Evolutionary conservation across 177 flowering plant species (phyloP), one percentile per base, ranked within the genome.

Genomic region (Vitis hybrid): DNA sequence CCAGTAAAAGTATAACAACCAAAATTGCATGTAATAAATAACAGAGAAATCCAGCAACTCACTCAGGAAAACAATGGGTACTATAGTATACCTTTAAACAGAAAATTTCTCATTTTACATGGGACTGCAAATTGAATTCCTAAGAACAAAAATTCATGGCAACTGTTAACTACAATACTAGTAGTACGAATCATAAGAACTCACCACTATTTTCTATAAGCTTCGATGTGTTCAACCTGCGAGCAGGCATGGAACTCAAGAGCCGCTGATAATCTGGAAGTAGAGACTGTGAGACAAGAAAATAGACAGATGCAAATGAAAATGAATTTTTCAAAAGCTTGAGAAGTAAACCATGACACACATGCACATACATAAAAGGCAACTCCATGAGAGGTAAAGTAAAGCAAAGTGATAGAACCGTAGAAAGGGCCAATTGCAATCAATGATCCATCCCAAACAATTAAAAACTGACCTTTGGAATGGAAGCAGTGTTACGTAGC

Each of bases 221-320:
- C 84, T 91, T 95, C 71, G 92, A 90, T 66, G 96, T 72, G 79
- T 95, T 95, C 86, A 95, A 77, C 82, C 99, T 89, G 80, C 98
- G 94, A 77, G 97, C 79, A 73, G 99, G 96, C 84, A 73, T 85
- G 71, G 97, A 91, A 79, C 96, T 90, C 83, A 95, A 82, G 34
- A 95, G 97, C 73, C 96, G 92, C 82, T 91, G 98, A 76, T 95
- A 95, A 88, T 95, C 98, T 86, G 95, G 98, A 90, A 95, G 98
- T 68, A 95, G 85, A 82, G 99, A 87, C 97, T 95, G 93, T 71
- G 85, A 85, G 81, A 80, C 78, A 84, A 87, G 84, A 82, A 80
- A 78, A 75, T 61, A 68, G 69, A 73, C 70, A 77, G 66, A 81
- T 72, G 67, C 74, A 83, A 79, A 79, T 76, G 79, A 79, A 80